Percentiles rank a stretch among this genome's conserved stretches.
Evolutionary conservation across 805 yeast genomes (phyloP).

Genomic region (Candida sanyiensis): DNA sequence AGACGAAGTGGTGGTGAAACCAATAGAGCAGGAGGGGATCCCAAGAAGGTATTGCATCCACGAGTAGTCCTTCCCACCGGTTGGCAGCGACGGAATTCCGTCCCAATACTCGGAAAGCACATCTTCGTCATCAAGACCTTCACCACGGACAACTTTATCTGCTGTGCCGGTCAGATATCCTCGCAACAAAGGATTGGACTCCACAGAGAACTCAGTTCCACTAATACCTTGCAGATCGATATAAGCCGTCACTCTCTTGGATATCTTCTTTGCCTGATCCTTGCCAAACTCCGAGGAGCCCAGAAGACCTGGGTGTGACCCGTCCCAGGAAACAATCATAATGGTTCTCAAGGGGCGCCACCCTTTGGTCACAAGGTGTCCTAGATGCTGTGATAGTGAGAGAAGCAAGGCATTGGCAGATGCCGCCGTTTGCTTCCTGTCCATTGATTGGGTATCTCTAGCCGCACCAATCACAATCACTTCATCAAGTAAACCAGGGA

Average conservation of each 20-base stretch:
- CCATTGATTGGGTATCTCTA: constrained; percentile 38
- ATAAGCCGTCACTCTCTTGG: constrained; percentile 48
- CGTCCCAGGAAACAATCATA: constrained; percentile 75
- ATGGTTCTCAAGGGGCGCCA: constrained; percentile 75
- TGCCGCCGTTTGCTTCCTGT: neutral
- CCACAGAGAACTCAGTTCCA: constrained; percentile 44
- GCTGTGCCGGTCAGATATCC: constrained; percentile 34
- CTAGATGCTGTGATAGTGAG: constrained; percentile 48
- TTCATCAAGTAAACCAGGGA: constrained; percentile 54
- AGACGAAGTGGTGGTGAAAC: constrained; percentile 45
- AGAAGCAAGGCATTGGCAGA: constrained; percentile 21
- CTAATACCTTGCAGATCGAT: constrained; percentile 45
- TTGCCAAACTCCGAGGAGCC: constrained; percentile 82
- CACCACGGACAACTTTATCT: constrained; percentile 2
- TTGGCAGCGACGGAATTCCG: neutral
- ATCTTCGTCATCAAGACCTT: constrained; percentile 24
- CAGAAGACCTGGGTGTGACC: constrained; percentile 63
- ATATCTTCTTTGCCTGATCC: constrained; percentile 40
- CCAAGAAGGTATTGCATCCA: constrained; percentile 65
- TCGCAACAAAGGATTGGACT: constrained; percentile 54
- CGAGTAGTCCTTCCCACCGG: constrained; percentile 49
- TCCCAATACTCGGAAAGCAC: constrained; percentile 26
- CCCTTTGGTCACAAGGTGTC: constrained; percentile 39
- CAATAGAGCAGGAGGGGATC: constrained; percentile 53
- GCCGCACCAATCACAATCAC: constrained; percentile 51